Base-by-base conservation (phyloP, 257 asterid species). In the Cordia subcordata region DNA sequence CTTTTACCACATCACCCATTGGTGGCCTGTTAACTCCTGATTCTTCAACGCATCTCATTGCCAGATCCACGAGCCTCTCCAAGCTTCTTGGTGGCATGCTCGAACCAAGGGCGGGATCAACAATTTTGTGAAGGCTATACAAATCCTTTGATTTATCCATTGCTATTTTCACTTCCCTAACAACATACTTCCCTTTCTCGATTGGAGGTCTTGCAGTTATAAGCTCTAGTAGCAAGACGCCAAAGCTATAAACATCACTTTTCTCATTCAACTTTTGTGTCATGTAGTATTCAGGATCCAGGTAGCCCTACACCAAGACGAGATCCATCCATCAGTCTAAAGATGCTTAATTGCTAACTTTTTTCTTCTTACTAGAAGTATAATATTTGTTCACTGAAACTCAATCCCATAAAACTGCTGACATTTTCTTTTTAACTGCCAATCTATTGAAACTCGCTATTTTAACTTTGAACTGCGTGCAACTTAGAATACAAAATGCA, bases 201-300 rank as follows among this genome's bases (percentile, higher is more conserved):
- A 88, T 77, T 1, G 96, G 96, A 19, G 59, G 46, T 69, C 88
- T 79, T 33, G 88, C 79, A 4, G 94, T 85, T 53, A 85, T 42
- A 51, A 91, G 70, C 53, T 91, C 98, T 35, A 85, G 68, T 38
- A 91, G 78, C 50, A 84, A 52, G 20, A 88, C 82, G 14, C 98
- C 98, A 4, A 77, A 91, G 76, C 98, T 78, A 53, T 88, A 91
- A 5, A 91, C 96, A 45, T 91, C 98, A 62, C 98, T 91, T 82
- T 88, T 91, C 63, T 91, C 96, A 0, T 88, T 88, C 69, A 91
- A 68, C 40, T 84, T 90, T 11, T 85, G 75, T 13, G 98, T 91
- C 94, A 85, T 91, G 84, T 85, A 91, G 60, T 91, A 91, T 60
- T 91, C 98, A 1, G 98, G 98, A 79, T 91, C 98, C 93, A 91